Base-by-base conservation (phyloP, 768 basidiomycete genomes). In the Suillus alpinus region DNA sequence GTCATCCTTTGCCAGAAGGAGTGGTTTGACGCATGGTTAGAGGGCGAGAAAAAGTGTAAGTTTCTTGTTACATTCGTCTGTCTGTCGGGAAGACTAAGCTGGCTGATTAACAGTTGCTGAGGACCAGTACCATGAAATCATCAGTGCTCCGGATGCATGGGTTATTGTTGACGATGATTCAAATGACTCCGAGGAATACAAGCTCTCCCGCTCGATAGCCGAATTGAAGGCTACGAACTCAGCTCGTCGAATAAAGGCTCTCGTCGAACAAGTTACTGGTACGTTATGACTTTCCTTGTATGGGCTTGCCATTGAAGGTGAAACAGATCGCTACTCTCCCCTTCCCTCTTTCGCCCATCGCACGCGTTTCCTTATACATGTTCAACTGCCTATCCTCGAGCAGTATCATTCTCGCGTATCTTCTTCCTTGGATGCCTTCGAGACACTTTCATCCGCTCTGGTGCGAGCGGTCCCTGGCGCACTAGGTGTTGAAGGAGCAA, bases 191-290 rank as follows among this genome's bases (percentile, higher is more conserved):
- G 72, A 76, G 7, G 72, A 73, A 12, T 55, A 56, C 52, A 58
- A 59, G 18, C 18, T 12, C 14, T 59, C 57, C 16, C 61, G 43
- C 31, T 36, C 47, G 4, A 68, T 72, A 9, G 73, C 69, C 7
- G 82, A 83, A 56, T 70, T 87, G 41, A 85, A 83, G 66, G 83
- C 94, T 6, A 98, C 95, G 0, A 84, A 86, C 64, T 96, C 94
- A 10, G 87, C 95, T 1, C 80, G 95, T 32, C 82, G 90, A 66
- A 78, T 98, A 61, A 92, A 91, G 68, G 86, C 90, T 29, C 78
- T 98, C 20, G 80, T 97, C 12, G 93, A 97, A 66, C 95, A 97
- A 75, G 86, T 98, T 58, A 95, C 95, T 60, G 92, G 94, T 91
- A 59, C 52, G 80, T 39, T 65, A 20, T 20, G 23, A 18, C 6